Evolutionary conservation across 331 rosid genomes (phyloP).

Genomic region (Saraca asoca): DNA sequence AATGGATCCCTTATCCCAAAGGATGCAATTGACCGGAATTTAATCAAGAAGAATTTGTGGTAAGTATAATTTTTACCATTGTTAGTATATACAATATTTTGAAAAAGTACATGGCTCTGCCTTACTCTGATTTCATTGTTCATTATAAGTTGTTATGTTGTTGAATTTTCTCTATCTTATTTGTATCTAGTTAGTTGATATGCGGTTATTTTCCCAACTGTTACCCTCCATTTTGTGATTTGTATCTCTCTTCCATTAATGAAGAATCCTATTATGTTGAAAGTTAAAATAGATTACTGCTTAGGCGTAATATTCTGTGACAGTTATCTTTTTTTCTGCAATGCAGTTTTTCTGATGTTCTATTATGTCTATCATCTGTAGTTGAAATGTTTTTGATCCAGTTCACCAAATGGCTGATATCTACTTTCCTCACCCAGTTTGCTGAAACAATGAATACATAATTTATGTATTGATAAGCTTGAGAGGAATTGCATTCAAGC

Average conservation of each 20-base stretch:
- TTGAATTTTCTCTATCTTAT: not conserved
- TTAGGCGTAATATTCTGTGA: too few species aligned
- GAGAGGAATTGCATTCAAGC: not conserved
- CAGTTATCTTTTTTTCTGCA: too few species aligned
- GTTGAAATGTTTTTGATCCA: too few species aligned
- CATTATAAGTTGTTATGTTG: not conserved
- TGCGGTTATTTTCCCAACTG: too few species aligned
- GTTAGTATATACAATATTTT: constrained; percentile 2
- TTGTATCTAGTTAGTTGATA: too few species aligned
- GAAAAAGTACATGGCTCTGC: constrained; percentile 7
- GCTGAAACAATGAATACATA: too few species aligned
- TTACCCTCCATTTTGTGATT: not conserved
- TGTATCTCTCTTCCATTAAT: constrained; percentile 2
- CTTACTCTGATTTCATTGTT: constrained; percentile 8
- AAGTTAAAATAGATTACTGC: too few species aligned
- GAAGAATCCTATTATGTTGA: not conserved
- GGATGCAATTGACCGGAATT: constrained; percentile 63
- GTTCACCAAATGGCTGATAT: too few species aligned
- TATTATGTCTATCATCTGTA: too few species aligned
- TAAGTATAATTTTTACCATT: constrained; percentile 43
- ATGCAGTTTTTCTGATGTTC: too few species aligned
- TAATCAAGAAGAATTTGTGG: constrained; percentile 75
- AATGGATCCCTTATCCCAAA: constrained; percentile 70
- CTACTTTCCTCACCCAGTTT: too few species aligned
- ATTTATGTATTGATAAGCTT: not conserved